Evolutionary conservation across 2,329 filamentous ascomycete species (phyloP).

Genomic region (Neopestalotiopsis clavispora): DNA sequence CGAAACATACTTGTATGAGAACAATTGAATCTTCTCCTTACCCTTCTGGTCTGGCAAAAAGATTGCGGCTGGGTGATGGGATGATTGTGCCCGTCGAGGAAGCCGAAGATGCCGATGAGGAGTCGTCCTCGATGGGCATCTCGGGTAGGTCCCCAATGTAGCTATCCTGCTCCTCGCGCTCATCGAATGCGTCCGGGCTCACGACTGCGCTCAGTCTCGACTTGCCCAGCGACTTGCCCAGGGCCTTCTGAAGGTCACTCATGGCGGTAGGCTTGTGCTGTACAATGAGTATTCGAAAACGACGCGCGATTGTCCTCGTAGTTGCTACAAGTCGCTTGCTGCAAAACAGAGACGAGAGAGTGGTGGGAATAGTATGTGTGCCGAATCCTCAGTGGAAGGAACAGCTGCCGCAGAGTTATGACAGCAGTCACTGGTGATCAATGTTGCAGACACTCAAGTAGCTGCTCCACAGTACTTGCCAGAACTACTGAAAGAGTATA

Average conservation of each 20-base stretch:
- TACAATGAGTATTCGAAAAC: not conserved
- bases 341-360: not conserved
- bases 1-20: too few species aligned
- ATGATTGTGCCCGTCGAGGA: constrained; percentile 93
- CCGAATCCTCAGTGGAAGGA: not conserved
- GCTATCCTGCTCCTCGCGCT: constrained; percentile 48
- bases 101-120: constrained; percentile 80
- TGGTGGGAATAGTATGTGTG: not conserved
- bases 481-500: not conserved
- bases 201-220: constrained; percentile 64
- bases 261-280: constrained; percentile 49
- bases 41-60: constrained; percentile 75
- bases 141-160: constrained; percentile 48
- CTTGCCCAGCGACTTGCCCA: constrained; percentile 81
- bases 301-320: not conserved
- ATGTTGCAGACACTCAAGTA: not conserved
- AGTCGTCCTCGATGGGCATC: constrained; percentile 66
- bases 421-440: too few species aligned
- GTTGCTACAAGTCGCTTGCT: not conserved
- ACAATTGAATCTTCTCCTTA: constrained; percentile 39
- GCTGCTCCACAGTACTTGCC: not conserved
- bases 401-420: not conserved
- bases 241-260: constrained; percentile 82
- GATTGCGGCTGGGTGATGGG: constrained; percentile 73
- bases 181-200: constrained; percentile 54